Base-by-base conservation (phyloP, 176 grass and related monocot genomes). In the Eragrostis nindensis region DNA sequence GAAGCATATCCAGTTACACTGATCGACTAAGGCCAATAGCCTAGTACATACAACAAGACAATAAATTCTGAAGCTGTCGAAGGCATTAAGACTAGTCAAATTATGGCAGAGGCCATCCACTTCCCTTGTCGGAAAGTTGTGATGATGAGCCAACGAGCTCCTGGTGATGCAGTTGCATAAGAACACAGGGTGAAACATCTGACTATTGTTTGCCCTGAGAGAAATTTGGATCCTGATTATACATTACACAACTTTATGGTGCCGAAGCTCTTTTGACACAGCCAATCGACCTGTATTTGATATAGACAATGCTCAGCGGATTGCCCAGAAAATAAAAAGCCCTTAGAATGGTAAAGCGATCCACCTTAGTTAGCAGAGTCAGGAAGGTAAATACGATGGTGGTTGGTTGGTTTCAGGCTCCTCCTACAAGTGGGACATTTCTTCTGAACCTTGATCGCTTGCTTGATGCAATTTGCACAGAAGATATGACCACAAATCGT, bases 401-500 rank as follows among this genome's bases (percentile, higher is more conserved):
- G 82, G 65, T 85, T 91, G 56, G 82, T 95, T 40, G 75, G 60
- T 24, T 25, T 91, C 38, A 95, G 66, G 57, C 75, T 79, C 88
- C 62, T 91, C 68, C 93, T 81, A 79, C 93, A 99, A 39, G 88
- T 99, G 18, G 92, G 92, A 6, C 97, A 99, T 90, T 87, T 99
- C 88, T 99, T 99, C 52, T 99, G 92, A 78, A 76, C 8, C 63
- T 92, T 72, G 41, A 99, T 93, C 49, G 93, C 84, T 46, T 88
- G 36, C 62, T 88, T 95, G 21, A 96, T 99, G 82, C 97, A 99
- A n/a, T 39, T 70, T 2, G 80, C 14, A 74, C 97, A 95, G 76
- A 95, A 99, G 52, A 99, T 78, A 85, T 96, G 97, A 19, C 97
- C 93, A 56, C 97, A 99, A 69, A 83, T 90, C 14, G 97, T 95